These are phyloP conservation scores for Volvariella volvacea DNA, from an alignment of 1,284 basidiomycete species.

Conservation along the genomic window DNA sequence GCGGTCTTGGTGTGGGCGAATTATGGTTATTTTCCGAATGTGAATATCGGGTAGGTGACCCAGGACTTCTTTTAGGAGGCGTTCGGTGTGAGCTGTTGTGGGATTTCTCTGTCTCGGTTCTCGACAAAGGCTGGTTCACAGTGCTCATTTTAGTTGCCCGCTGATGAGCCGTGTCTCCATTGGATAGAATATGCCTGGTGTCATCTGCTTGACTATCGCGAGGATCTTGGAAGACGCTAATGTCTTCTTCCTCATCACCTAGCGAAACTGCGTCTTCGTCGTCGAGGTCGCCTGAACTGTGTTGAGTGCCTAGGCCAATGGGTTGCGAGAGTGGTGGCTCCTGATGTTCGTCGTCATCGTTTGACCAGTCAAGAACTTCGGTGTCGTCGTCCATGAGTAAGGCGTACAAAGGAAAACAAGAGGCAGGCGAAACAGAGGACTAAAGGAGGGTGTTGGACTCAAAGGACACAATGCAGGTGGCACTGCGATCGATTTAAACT, in stretches of 20 bases:
- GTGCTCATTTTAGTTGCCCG: conserved; percentile 12
- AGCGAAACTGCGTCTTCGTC: conserved; percentile 64
- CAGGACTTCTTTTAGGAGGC: too few species aligned
- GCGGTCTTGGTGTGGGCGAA: conserved; percentile 22
- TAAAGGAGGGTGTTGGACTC: conserved; percentile 12
- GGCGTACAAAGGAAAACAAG: conserved; percentile 13
- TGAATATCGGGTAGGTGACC: background rate
- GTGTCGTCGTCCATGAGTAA: conserved; percentile 65
- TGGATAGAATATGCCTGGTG: conserved; percentile 7
- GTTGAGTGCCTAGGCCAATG: conserved; percentile 10
- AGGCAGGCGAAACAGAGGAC: conserved; percentile 11
- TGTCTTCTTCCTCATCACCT: conserved; percentile 64
- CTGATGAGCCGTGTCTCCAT: conserved; percentile 9
- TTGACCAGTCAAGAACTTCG: conserved; percentile 70
- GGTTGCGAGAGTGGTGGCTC: conserved; percentile 16
- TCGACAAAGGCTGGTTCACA: conserved; percentile 12
- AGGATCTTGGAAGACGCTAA: conserved; percentile 17
- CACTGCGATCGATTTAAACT: conserved; percentile 13
- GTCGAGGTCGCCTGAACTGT: conserved; percentile 35
- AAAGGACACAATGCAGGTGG: conserved; percentile 9
- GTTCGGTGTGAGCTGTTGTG: too few species aligned
- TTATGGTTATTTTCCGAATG: conserved; percentile 10
- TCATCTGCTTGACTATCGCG: conserved; percentile 2
- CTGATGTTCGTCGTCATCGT: conserved; percentile 63
- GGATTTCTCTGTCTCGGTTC: conserved; percentile 1